A percentile compares a stretch with the other conserved stretches of the same genome.
Evolutionary conservation across 1,284 basidiomycete genomes (phyloP).

Genomic region (Wallemia mellicola): DNA sequence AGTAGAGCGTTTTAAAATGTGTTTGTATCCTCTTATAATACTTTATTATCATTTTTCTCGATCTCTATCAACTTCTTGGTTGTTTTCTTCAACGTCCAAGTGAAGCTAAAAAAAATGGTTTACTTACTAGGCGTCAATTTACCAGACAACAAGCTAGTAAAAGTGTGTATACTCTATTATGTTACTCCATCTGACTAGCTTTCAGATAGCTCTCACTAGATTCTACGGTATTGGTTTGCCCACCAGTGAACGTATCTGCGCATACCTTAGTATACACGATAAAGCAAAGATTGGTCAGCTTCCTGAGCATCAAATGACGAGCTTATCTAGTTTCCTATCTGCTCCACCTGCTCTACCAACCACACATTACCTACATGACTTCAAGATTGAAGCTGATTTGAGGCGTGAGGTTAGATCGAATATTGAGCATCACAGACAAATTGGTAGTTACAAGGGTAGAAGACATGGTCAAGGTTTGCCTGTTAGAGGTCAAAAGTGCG

Average conservation of each 20-base stretch:
- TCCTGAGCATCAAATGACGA: constrained; percentile 22
- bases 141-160: background rate
- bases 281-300: background rate
- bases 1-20: too few species aligned
- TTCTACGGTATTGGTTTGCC: background rate
- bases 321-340: constrained; percentile 23
- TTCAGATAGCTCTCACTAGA: background rate
- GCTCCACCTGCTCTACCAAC: constrained; percentile 16
- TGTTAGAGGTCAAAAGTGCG: constrained; percentile 24
- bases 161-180: background rate
- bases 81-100: background rate
- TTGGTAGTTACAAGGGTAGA: constrained; percentile 22
- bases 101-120: background rate
- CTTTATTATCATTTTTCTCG: too few species aligned
- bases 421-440: constrained; percentile 21
- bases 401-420: constrained; percentile 19
- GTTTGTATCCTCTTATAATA: too few species aligned
- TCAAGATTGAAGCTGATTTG: constrained; percentile 24
- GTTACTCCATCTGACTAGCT: background rate
- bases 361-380: constrained; percentile 16
- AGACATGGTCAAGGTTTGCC: constrained; percentile 23
- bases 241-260: background rate
- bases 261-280: background rate
- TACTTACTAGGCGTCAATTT: background rate
- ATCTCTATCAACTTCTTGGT: background rate